Conservation (phyloP, 2,329 filamentous ascomycete species). For the Capronia coronata region DNA sequence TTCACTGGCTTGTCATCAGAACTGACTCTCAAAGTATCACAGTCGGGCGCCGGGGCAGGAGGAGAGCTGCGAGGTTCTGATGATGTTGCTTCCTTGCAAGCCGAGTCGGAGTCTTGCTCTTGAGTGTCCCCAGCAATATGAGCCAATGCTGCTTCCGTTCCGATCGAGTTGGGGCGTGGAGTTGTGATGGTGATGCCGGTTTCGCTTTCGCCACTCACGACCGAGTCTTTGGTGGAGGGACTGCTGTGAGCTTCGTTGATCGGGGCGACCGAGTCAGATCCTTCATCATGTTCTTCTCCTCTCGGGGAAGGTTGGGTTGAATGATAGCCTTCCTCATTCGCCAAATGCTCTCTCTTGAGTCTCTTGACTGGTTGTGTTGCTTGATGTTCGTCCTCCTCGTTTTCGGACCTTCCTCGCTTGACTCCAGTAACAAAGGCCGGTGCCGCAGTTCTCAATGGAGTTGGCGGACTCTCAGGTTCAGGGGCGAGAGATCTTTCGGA, state of each 20-base stretch:
- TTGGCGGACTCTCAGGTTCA: slow-evolving; percentile 11
- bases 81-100: too few relatives aligned
- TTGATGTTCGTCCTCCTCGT: background rate
- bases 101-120: background rate
- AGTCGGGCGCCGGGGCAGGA: too few relatives aligned
- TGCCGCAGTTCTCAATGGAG: background rate
- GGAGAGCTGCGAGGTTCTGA: too few relatives aligned
- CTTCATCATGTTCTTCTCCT: background rate
- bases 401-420: background rate
- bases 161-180: background rate
- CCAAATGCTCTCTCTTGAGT: background rate
- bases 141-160: background rate
- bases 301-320: background rate
- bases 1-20: too few relatives aligned
- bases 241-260: background rate
- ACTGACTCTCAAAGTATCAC: too few relatives aligned
- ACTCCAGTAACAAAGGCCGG: background rate
- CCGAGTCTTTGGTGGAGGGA: background rate
- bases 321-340: background rate
- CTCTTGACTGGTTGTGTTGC: background rate
- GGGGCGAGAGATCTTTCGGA: slow-evolving; percentile 6
- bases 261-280: background rate
- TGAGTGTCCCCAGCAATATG: background rate
- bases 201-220: background rate
- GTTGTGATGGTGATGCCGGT: background rate